Evolutionary conservation across 2,329 filamentous ascomycete species (phyloP), one percentile per base, ranked within the genome.

Genomic region (Venturia carpophila): DNA sequence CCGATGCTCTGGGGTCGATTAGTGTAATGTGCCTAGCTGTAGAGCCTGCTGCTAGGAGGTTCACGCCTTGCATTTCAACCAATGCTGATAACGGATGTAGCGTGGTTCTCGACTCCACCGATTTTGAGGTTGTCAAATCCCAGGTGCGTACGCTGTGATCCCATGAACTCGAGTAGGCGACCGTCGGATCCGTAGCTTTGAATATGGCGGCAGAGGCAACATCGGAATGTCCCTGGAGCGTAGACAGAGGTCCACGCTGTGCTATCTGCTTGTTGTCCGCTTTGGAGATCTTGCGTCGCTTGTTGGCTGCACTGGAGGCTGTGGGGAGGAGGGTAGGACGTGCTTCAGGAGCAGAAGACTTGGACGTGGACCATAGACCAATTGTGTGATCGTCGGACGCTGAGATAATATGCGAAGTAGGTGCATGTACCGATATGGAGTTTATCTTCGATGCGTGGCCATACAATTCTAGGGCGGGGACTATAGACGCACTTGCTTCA

Each of bases 101-200:
- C 0, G 92, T 94, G 0, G 90, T 89, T 65, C 94, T 83, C 4
- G 90, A 91, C 73, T 91, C 90, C 52, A 97, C 91, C 66, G 90
- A 84, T 37, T 82, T 80, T 64, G 85, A 82, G 0, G 93, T 97
- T 0, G 92, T 87, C 60, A 99, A 83, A 79, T 99, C 94, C 79
- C 96, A 89, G 0, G 94, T 97, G 68, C 88, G 88, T 70, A 97
- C 80, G 0, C 90, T 90, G 80, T 96, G 92, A 79, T 99, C 95
- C 79, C 90, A 89, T 21, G 92, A 96, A 27, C 87, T 86, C 1
- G 91, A 93, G 80, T 99, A 97, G 60, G 90, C 93, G 49, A 97
- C 91, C 17, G 91, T 96, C 13, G 87, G 78, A 76, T 97, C 93
- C 64, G 85, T 82, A 5, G 88, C 88, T 76, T 96, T 91, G 79